These are phyloP conservation scores for Beauveria brongniartii DNA, from an alignment of 2,329 filamentous ascomycete genomes.

Conservation along the genomic window DNA sequence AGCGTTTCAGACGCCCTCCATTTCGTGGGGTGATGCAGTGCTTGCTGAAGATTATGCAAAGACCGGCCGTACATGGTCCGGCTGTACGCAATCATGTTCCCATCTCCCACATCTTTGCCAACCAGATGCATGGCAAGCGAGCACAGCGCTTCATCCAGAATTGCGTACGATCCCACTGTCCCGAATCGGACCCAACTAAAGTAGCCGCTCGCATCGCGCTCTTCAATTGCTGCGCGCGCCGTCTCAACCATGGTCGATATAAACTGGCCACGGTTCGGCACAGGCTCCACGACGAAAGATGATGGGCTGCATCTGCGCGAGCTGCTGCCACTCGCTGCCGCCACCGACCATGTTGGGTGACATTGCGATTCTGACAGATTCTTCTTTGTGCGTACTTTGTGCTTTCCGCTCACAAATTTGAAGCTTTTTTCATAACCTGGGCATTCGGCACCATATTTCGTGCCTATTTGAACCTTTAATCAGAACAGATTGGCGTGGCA, in stretches of 20 bases:
- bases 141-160: slow-evolving; percentile 31
- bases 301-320: slow-evolving; percentile 12
- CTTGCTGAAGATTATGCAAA: slow-evolving; percentile 26
- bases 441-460: slow-evolving; percentile 29
- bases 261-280: slow-evolving; percentile 22
- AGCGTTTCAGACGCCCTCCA: slow-evolving; percentile 34
- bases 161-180: slow-evolving; percentile 26
- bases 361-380: slow-evolving; percentile 3
- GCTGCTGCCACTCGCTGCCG: slow-evolving; percentile 6
- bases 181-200: slow-evolving; percentile 21
- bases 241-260: slow-evolving; percentile 24
- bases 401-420: slow-evolving; percentile 34
- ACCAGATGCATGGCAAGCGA: slow-evolving; percentile 30
- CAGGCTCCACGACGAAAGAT: slow-evolving; percentile 10
- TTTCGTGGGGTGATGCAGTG: slow-evolving; percentile 28
- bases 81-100: slow-evolving; percentile 25
- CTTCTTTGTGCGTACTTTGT: slow-evolving; percentile 22
- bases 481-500: not conserved
- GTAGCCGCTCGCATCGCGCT: slow-evolving; percentile 17
- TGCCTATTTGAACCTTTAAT: not conserved
- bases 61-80: slow-evolving; percentile 30
- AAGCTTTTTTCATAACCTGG: slow-evolving; percentile 30
- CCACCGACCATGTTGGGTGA: slow-evolving; percentile 10
- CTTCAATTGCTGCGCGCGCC: slow-evolving; percentile 14
- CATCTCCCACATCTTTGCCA: slow-evolving; percentile 26